A percentile compares a stretch with the other conserved stretches of the same genome.
Evolutionary conservation across 2,329 filamentous ascomycete genomes (phyloP).

Genomic region (Emmonsia crescens): DNA sequence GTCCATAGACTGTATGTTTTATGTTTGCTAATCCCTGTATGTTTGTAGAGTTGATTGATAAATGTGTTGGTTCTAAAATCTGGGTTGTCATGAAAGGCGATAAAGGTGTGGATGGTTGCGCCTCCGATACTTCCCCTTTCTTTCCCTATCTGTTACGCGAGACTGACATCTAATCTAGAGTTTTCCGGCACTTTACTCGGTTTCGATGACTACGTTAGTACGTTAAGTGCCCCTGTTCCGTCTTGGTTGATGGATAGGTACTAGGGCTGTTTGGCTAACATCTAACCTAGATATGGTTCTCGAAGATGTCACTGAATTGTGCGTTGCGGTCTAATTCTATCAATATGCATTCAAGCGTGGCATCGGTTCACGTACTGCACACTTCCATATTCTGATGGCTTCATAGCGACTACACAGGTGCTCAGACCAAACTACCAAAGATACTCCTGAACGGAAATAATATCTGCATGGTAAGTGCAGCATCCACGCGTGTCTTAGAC

Average conservation of each 20-base stretch:
- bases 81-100: constrained; percentile 99
- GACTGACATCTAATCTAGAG: constrained; percentile 46
- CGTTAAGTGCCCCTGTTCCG: constrained; percentile 38
- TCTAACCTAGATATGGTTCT: constrained; percentile 76
- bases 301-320: constrained; percentile 96
- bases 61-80: constrained; percentile 93
- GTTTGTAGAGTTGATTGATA: constrained; percentile 81
- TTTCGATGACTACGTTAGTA: constrained; percentile 99
- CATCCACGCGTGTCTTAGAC: background rate
- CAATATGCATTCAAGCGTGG: background rate
- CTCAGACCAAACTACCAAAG: constrained; percentile 81
- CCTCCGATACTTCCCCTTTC: background rate
- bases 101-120: constrained; percentile 55
- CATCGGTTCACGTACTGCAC: background rate
- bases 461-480: constrained; percentile 82
- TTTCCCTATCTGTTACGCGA: background rate
- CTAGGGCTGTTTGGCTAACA: background rate
- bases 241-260: background rate
- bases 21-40: background rate
- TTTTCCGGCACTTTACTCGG: constrained; percentile 90
- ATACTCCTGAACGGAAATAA: constrained; percentile 97
- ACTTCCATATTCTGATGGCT: background rate
- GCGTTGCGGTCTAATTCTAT: constrained; percentile 26
- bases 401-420: constrained; percentile 74
- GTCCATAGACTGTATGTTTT: constrained; percentile 6